phyloP scores from a whole-genome alignment of 2,329 filamentous ascomycete genomes.

The Fusarium algeriense region DNA sequence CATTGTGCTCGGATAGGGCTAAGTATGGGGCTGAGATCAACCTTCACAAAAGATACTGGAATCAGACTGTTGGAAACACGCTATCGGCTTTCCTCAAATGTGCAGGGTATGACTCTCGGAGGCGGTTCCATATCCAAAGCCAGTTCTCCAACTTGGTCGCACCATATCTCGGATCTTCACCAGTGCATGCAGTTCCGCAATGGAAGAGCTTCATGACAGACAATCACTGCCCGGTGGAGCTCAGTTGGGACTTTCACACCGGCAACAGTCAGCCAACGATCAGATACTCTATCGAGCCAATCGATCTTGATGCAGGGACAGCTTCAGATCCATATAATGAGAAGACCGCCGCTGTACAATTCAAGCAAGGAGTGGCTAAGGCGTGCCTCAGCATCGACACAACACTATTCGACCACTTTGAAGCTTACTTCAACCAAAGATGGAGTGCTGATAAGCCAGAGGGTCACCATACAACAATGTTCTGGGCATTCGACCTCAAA shows the following conservation, averaged over 20 bases:
- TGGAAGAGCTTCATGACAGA: conserved; percentile 59
- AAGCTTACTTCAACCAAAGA: not conserved
- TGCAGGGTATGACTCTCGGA: not conserved
- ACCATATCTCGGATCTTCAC: not conserved
- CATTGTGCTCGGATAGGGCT: not conserved
- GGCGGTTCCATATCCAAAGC: not conserved
- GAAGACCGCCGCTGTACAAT: accelerated
- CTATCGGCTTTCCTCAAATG: not conserved
- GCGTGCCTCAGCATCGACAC: not conserved
- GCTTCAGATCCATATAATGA: conserved; percentile 22
- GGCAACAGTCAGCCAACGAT: conserved; percentile 43
- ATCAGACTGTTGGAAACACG: not conserved
- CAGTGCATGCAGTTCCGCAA: not conserved
- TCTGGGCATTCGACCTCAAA: not conserved
- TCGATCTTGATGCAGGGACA: conserved; percentile 47
- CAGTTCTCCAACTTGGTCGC: conserved; percentile 7
- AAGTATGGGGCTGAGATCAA: not conserved
- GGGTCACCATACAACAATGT: not conserved
- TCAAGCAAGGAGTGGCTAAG: not conserved
- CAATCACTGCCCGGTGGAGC: conserved; percentile 53
- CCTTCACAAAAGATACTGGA: conserved; percentile 8
- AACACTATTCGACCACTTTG: not conserved
- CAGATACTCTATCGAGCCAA: conserved; percentile 51
- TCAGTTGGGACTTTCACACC: conserved; percentile 54
- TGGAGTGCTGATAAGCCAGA: not conserved